Percentiles rank a stretch among this genome's conserved stretches.
Evolutionary conservation across 805 yeast species (phyloP).

Genomic region (Zygotorulaspora danielsina): DNA sequence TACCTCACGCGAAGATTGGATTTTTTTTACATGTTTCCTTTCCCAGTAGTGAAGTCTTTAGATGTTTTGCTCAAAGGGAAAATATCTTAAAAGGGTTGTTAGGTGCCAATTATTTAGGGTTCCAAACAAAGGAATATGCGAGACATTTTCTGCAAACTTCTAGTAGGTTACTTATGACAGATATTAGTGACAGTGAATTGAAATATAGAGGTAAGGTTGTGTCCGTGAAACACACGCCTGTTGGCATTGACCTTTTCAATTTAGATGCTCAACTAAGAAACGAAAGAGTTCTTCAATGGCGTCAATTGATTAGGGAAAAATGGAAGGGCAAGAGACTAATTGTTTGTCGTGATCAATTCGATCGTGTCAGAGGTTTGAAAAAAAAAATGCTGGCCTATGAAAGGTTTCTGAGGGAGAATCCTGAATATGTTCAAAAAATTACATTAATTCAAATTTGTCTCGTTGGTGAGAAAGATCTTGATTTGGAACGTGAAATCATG

Average conservation of each 20-base stretch:
- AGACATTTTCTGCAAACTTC: constrained; percentile 92
- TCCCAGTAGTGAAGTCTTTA: constrained; percentile 91
- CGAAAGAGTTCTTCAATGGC: constrained; percentile 59
- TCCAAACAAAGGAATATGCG: constrained; percentile 90
- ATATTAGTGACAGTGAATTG: constrained; percentile 60
- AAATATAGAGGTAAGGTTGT: constrained; percentile 56
- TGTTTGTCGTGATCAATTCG: constrained; percentile 85
- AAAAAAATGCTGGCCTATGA: constrained; percentile 88
- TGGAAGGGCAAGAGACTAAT: constrained; percentile 70
- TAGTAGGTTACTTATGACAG: constrained; percentile 76
- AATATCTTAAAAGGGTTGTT: constrained; percentile 73
- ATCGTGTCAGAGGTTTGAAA: constrained; percentile 79
- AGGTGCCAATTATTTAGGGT: constrained; percentile 83
- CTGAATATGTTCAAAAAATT: constrained; percentile 61
- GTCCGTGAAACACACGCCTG: constrained; percentile 57
- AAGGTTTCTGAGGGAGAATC: constrained; percentile 64
- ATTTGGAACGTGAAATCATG: constrained; percentile 68
- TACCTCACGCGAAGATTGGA: constrained; percentile 85
- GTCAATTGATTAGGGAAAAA: constrained; percentile 63
- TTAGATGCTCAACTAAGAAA: constrained; percentile 45
- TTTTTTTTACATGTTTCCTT: constrained; percentile 90
- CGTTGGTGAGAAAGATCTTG: constrained; percentile 53
- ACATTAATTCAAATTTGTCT: constrained; percentile 81
- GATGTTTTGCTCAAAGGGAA: constrained; percentile 87
- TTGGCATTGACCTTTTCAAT: constrained; percentile 71